These are phyloP conservation scores for Penicillium pancosmium DNA, from an alignment of 495 filamentous ascomycete genomes.

Conservation along the genomic window DNA sequence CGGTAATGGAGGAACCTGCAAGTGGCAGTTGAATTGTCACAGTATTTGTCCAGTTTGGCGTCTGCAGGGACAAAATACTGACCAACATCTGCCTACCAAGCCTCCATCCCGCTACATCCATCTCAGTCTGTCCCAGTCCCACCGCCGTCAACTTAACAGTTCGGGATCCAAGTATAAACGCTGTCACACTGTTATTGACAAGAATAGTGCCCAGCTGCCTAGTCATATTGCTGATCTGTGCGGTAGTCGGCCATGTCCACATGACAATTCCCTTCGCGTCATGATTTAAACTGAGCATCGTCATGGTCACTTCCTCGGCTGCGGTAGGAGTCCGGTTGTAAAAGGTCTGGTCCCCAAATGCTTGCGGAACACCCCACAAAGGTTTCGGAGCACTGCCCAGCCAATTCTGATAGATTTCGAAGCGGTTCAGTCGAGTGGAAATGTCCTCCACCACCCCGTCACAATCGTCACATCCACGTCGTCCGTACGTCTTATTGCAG, in stretches of 20 bases:
- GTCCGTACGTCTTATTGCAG: conserved; percentile 68
- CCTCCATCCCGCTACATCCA: conserved; percentile 23
- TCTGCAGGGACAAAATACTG: conserved; percentile 22
- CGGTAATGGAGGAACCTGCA: conserved; percentile 2
- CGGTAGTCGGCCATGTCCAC: conserved; percentile 37
- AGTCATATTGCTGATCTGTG: conserved; percentile 24
- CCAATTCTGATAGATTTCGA: conserved; percentile 40
- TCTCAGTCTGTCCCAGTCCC: conserved; percentile 15
- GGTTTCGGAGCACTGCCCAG: conserved; percentile 43
- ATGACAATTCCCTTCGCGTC: conserved; percentile 55
- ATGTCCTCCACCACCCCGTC: conserved; percentile 58
- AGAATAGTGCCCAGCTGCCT: conserved; percentile 26
- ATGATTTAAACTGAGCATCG: conserved; percentile 62
- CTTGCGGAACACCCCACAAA: conserved; percentile 64
- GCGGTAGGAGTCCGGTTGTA: conserved; percentile 60
- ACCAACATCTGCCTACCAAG: conserved; percentile 20
- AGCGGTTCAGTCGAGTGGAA: conserved; percentile 51
- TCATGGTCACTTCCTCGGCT: conserved; percentile 62
- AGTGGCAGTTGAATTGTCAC: conserved; percentile 14
- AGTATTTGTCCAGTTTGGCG: conserved; percentile 9
- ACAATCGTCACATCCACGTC: conserved; percentile 76
- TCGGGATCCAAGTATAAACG: conserved; percentile 22
- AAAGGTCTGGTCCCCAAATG: conserved; percentile 63
- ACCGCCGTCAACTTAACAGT: conserved; percentile 12
- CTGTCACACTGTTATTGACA: conserved; percentile 10